Conservation (phyloP, 257 asterid species). For the Solanum phureja region DNA sequence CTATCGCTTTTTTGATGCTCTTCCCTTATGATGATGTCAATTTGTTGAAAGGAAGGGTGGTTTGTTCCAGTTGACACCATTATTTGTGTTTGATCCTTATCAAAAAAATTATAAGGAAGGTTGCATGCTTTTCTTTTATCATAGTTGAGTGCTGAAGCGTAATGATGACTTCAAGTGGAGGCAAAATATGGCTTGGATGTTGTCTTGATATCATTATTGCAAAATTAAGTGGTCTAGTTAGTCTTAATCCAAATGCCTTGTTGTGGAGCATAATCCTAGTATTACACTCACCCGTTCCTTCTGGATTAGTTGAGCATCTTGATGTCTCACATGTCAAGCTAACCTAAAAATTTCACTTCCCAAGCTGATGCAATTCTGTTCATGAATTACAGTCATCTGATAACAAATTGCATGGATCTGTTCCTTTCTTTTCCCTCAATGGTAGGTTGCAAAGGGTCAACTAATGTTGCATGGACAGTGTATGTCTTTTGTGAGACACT, state of each 20-base stretch:
- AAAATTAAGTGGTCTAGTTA: not conserved
- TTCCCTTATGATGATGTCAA: not conserved
- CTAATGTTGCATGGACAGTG: not conserved
- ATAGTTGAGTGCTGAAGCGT: not conserved
- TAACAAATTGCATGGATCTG: not conserved
- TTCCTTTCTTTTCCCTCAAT: not conserved
- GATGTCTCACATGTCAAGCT: not conserved
- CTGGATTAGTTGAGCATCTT: not conserved
- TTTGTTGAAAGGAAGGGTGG: not conserved
- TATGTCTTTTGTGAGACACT: not conserved
- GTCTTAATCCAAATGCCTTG: not conserved
- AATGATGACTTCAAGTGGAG: conserved; percentile 42
- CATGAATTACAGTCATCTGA: not conserved
- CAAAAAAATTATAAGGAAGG: not conserved
- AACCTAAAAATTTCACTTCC: not conserved
- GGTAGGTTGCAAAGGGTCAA: not conserved
- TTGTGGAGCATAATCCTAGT: not conserved
- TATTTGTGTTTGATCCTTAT: not conserved
- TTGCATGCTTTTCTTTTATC: not conserved
- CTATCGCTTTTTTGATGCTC: not conserved
- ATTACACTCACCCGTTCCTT: not conserved
- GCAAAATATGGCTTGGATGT: conserved; percentile 15
- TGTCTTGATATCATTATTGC: not conserved
- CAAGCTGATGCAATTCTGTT: not conserved
- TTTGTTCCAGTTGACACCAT: not conserved